phyloP scores from a whole-genome alignment of 306 rosid genomes.

The Acacia acuminata region DNA sequence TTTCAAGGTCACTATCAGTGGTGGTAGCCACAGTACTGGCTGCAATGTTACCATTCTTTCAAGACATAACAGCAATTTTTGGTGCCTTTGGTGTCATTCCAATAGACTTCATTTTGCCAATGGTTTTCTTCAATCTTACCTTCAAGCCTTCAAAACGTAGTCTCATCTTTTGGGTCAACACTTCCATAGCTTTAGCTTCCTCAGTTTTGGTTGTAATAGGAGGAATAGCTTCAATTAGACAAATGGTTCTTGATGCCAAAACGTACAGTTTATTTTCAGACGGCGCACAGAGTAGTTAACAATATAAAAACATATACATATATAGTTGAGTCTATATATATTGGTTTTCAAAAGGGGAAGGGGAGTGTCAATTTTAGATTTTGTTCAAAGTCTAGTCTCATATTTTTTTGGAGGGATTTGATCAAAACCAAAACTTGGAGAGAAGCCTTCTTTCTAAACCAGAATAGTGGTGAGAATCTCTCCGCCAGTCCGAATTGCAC shows the following conservation, averaged over 20 bases:
- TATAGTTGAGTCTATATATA: background rate
- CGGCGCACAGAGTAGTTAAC: background rate
- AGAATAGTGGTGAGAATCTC: too few relatives aligned
- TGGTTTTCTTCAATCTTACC: constrained; percentile 67
- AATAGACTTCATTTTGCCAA: constrained; percentile 80
- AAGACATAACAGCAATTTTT: constrained; percentile 73
- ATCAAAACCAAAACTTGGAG: background rate
- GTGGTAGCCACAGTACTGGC: constrained; percentile 59
- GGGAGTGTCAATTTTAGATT: background rate
- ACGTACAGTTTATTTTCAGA: constrained; percentile 65
- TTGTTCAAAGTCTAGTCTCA: background rate
- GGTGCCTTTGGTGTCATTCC: constrained; percentile 89
- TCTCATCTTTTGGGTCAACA: constrained; percentile 61
- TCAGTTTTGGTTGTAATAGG: constrained; percentile 57
- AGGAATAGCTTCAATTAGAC: constrained; percentile 73
- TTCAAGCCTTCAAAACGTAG: constrained; percentile 74
- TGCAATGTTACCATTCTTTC: constrained; percentile 86
- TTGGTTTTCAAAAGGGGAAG: background rate
- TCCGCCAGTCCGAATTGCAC: background rate
- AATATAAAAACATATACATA: background rate
- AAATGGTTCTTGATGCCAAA: constrained; percentile 73
- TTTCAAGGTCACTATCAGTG: constrained; percentile 61
- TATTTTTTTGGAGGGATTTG: background rate
- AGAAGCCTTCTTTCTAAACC: background rate
- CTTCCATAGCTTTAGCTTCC: constrained; percentile 53